Base-by-base conservation (phyloP, 1,284 basidiomycete species). In the Moesziomyces globuligerus region DNA sequence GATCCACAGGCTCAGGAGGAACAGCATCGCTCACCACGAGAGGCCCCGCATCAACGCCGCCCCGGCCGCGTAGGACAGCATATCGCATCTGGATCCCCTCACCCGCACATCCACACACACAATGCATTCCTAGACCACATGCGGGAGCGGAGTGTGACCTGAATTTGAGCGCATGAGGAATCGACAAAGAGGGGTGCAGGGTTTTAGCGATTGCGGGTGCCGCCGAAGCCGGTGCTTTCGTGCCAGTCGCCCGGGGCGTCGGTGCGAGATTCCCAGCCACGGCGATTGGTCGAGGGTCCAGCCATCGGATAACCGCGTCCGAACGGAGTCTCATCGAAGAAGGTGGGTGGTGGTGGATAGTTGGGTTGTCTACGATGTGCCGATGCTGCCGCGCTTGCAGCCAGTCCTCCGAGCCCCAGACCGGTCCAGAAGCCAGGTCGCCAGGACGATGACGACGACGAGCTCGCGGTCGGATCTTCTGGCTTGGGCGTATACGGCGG, bases 401-500 rank as follows among this genome's bases (percentile, higher is more conserved):
- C 70, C 17, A 74, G 43, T 23, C 65, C 70, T 11, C 66, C 73
- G 2, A 69, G 23, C 0, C 64, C 67, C 13, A 77, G 57, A 11
- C 75, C 75, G 21, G 73, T 74, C 75, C 73, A 77, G 55, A 77
- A 75, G 24, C 75, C 75, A 2, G 75, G 75, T 46, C 67, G 36
- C 72, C 72, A 74, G 0, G 56, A 51, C 20, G 50, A 60, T 4
- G 51, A 25, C 6, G 47, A 25, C 0, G 44, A 28, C 15, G 38
- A 39, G 8, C 23, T 20, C 18, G 57, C 36, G 37, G 47, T 32
- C 11, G 49, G 51, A 15, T 83, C n/a, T n/a, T n/a, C 57, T 59
- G 84, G 65, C 76, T 88, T 88, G 8, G 47, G 37, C 11, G 87
- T 85, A 79, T 94, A 94, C 0, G 92, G 92, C 8, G 93, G 92